phyloP scores from a whole-genome alignment of 352 stramenopile genomes.

The Thalassiosira livingstoniorum region DNA sequence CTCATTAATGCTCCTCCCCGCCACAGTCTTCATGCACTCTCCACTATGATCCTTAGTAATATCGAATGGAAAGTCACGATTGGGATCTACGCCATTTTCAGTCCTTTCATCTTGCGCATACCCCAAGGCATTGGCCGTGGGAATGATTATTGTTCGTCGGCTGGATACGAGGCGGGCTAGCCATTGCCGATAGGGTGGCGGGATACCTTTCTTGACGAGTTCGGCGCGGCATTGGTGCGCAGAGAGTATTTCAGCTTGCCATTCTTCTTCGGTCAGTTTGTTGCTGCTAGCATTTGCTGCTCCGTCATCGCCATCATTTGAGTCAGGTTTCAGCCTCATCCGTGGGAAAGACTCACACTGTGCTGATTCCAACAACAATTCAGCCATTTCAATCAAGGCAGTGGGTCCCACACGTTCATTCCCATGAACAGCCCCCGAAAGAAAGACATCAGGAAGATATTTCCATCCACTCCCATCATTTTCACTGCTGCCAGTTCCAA shows the following conservation, averaged over 20 bases:
- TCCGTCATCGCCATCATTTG: slow-evolving; percentile 27
- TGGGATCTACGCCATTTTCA: slow-evolving; percentile 94
- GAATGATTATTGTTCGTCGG: slow-evolving; percentile 85
- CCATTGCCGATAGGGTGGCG: slow-evolving; percentile 66
- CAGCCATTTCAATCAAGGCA: slow-evolving; percentile 90
- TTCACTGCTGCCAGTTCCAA: not conserved
- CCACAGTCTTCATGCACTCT: slow-evolving; percentile 96
- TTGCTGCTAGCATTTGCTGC: not conserved
- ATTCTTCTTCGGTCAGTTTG: slow-evolving; percentile 31
- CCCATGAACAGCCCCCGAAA: slow-evolving; percentile 96
- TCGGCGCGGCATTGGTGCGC: slow-evolving; percentile 34
- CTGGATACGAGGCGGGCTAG: slow-evolving; percentile 89
- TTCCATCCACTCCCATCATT: slow-evolving; percentile 47
- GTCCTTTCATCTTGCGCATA: slow-evolving; percentile 89
- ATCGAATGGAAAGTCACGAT: slow-evolving; percentile 98
- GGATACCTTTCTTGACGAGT: slow-evolving; percentile 48
- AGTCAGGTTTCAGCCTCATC: slow-evolving; percentile 60
- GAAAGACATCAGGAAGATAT: slow-evolving; percentile 92
- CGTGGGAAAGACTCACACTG: slow-evolving; percentile 73
- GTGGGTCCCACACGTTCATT: slow-evolving; percentile 93
- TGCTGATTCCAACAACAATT: slow-evolving; percentile 87
- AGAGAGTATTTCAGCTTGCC: slow-evolving; percentile 38
- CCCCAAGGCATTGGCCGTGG: slow-evolving; percentile 94
- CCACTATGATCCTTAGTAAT: slow-evolving; percentile 58
- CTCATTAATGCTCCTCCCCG: slow-evolving; percentile 95